Conservation (phyloP, 2,329 filamentous ascomycete species). For the Botrytis medusae region DNA sequence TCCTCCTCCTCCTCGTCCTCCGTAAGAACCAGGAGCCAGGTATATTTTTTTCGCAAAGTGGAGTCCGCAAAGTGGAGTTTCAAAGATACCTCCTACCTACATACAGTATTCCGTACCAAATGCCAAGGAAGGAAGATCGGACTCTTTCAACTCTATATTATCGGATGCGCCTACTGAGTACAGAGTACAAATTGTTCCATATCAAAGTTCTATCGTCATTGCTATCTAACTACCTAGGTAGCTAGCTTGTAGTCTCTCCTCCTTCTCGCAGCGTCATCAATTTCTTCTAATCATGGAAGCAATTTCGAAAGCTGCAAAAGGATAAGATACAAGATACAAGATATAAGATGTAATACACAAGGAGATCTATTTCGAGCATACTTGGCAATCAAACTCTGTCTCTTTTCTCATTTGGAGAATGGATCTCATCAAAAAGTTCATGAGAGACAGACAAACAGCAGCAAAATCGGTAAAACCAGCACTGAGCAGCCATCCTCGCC, state of each 20-base stretch:
- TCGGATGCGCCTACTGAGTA: background rate
- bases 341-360: background rate
- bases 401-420: background rate
- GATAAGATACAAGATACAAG: background rate
- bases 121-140: slow-evolving; percentile 1
- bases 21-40: background rate
- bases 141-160: background rate
- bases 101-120: background rate
- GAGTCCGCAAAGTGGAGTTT: background rate
- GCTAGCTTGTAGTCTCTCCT: background rate
- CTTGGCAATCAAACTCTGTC: background rate
- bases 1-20: too few relatives aligned
- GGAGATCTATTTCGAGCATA: background rate
- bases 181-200: background rate
- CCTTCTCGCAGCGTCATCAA: background rate
- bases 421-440: background rate
- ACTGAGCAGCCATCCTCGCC: background rate
- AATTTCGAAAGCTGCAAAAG: background rate
- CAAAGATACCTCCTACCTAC: background rate
- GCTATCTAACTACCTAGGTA: background rate
- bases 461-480: background rate
- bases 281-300: background rate
- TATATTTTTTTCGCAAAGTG: background rate
- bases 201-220: slow-evolving; percentile 2
- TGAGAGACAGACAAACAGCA: background rate